Base-by-base conservation (phyloP, 2,329 filamentous ascomycete species). In the Beauveria pseudobassiana region DNA sequence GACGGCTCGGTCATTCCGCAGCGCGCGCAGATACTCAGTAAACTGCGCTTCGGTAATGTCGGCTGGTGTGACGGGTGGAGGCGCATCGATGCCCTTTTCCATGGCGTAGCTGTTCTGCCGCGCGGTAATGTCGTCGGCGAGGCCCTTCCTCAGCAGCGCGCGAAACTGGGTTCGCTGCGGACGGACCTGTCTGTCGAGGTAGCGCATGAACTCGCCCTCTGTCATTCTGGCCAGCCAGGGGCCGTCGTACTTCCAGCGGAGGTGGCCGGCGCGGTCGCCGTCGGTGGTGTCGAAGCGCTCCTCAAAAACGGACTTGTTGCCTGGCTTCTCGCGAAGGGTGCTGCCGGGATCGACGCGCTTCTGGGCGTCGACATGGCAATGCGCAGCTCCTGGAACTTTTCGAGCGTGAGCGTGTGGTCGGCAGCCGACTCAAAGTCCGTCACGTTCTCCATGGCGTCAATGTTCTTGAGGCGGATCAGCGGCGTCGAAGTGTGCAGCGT, bases 341-440 rank as follows among this genome's bases (percentile, higher is more conserved):
- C 53, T 64, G 6, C 66, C 66, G 5, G 16, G 4, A 16, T 55
- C 55, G 28, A 67, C 67, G 61, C 66, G 60, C 7, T 65, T 68
- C 20, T 67, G 0, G 82, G 82, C 1, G 85, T 78, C 20, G 87
- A 82, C 63, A 96, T 77, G 6, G 90, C 86, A 59, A 96, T 76
- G 63, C 85, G 82, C 72, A 97, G 80, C 73, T 96, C 90, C 72
- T 91, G 88, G 78, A 89, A 97, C 78, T 97, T 98, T 71, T 86
- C 80, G 61, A 96, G 78, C 8, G 91, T 92, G 67, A 91, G 78
- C 57, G 87, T 84, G 75, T 96, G 91, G 73, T 96, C 91, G 62
- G 87, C 84, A 0, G 92, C 89, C 43, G 90, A 92, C 65, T 86
- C 82, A 75, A 92, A 98, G 70, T 97, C 92, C 70, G 93, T 96